Base-by-base conservation (phyloP, 2,329 filamentous ascomycete genomes). In the Kalmusia sp. region DNA sequence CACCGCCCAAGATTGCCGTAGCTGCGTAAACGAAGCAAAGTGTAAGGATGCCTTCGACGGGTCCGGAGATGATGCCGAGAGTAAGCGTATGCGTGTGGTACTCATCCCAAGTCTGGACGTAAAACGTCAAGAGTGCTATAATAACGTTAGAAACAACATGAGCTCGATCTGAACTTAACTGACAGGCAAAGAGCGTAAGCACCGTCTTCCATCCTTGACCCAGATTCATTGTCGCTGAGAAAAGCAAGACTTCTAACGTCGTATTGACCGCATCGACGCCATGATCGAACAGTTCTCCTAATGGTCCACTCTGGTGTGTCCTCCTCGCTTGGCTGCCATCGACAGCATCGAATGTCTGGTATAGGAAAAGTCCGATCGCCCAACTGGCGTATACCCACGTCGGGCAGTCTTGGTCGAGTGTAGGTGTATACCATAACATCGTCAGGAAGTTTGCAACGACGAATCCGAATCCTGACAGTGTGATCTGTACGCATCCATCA, bases 31-130 rank as follows among this genome's bases (percentile, higher is more conserved):
- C 87, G 50, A 84, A 72, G 65, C 91, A 88, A 17, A 99, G 83
- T 34, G 91, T 92, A 40, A 98, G 78, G 51, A 99, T 89, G 46
- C 95, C 95, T 77, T 99, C 95, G 31, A 99, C 95, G 3, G 95
- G 95, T 0, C 95, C 95, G 60, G 93, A 97, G 62, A 99, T 83
- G 58, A 98, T 80, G 54, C 95, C 95, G 5, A 99, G 85, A 1
- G 92, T 97, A 41, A 99, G 84, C 3, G 93, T 95, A 76, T 97
- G 93, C 46, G 95, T 99, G 78, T 98, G 93, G 78, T 98, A 99
- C 75, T 98, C 95, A 71, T 99, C 95, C 95, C 95, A 99, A 28
- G 95, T 98, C 75, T 98, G 95, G 35, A 98, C 89, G 75, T 98
- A 98, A 76, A 99, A 99, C n/a, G 95, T 97, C 66, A 96, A 81